These are phyloP conservation scores for Fusarium tupiense DNA, from an alignment of 2,329 filamentous ascomycete species.

Conservation along the genomic window DNA sequence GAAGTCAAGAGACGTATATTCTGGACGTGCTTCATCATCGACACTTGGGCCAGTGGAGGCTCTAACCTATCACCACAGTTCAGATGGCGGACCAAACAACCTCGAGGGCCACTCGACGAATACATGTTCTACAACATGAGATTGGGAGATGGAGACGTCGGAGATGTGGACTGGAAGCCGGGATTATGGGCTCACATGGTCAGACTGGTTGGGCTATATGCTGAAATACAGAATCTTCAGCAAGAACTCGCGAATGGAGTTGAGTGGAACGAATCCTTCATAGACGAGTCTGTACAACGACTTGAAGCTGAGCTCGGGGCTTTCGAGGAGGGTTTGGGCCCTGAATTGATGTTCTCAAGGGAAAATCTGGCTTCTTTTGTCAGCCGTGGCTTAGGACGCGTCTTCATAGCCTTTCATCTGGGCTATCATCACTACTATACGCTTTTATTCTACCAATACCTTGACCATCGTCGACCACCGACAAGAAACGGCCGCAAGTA, in stretches of 20 bases:
- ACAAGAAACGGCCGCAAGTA: conserved; percentile 45
- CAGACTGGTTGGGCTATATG: conserved; percentile 45
- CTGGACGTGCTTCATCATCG: conserved; percentile 49
- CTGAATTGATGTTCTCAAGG: conserved; percentile 32
- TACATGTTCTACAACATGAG: conserved; percentile 35
- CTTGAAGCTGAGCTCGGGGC: conserved; percentile 35
- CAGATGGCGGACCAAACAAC: conserved; percentile 19
- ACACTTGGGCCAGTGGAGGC: conserved; percentile 49
- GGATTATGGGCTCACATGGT: conserved; percentile 49
- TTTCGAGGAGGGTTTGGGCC: conserved; percentile 39
- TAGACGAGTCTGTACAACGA: conserved; percentile 34
- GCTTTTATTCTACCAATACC: conserved; percentile 48
- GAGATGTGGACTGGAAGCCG: conserved; percentile 35
- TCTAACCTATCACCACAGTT: conserved; percentile 44
- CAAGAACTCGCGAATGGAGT: conserved; percentile 40
- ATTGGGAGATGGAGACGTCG: conserved; percentile 33
- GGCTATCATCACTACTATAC: conserved; percentile 50
- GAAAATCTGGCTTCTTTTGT: conserved; percentile 43
- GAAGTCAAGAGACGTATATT: conserved; percentile 47
- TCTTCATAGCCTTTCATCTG: conserved; percentile 49
- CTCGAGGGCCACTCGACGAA: conserved; percentile 46
- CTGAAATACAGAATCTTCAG: conserved; percentile 47
- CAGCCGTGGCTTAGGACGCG: conserved; percentile 41
- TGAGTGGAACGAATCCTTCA: conserved; percentile 44
- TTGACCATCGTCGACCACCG: conserved; percentile 44